Base-by-base conservation (phyloP, 2,329 filamentous ascomycete species). In the Xylariaceae sp. region DNA sequence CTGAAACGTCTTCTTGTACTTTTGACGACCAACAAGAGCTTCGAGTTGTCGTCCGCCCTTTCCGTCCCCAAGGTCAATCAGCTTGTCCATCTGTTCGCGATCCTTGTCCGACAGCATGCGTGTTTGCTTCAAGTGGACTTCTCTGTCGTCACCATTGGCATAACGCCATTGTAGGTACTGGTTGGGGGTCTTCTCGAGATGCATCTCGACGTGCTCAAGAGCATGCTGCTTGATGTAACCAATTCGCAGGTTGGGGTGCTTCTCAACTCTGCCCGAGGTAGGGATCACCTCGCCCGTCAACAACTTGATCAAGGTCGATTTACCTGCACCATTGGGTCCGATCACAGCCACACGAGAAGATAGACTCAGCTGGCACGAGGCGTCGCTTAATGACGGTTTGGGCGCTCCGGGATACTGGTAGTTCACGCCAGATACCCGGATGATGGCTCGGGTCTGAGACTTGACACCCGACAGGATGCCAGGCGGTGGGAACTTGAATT, bases 181-280 rank as follows among this genome's bases (percentile, higher is more conserved):
- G 60, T 94, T 96, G 25, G 92, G 92, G 0, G 92, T 98, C 77
- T 98, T 98, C 64, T 98, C 92, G 49, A 96, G 70, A 57, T 98
- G 92, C 90, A 95, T 94, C 66, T 98, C 90, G 9, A 98, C 92
- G 76, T 98, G 92, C 70, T 98, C 92, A 10, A 98, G 74, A 28
- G 92, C 92, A 62, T 98, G 92, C 68, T 98, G 92, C 70, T 96
- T 96, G 69, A 98, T 96, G 70, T 98, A 98, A 35, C 92, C 92
- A 52, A 98, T 95, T 72, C 92, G 89, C 55, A 98, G 67, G 61
- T 98, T 98, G 47, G 92, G 92, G 60, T 98, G 92, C 71, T 96
- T 96, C 71, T 96, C 89, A 16, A 98, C 92, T 57, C 80, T 86
- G 43, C 92, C 92, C 14, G 64, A 63, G 42, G 83, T 83, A 12